Percentiles rank a stretch among this genome's conserved stretches.
These are phyloP conservation scores for Hypoxylon intermedium DNA, from an alignment of 495 filamentous ascomycete genomes.

Conservation along the genomic window DNA sequence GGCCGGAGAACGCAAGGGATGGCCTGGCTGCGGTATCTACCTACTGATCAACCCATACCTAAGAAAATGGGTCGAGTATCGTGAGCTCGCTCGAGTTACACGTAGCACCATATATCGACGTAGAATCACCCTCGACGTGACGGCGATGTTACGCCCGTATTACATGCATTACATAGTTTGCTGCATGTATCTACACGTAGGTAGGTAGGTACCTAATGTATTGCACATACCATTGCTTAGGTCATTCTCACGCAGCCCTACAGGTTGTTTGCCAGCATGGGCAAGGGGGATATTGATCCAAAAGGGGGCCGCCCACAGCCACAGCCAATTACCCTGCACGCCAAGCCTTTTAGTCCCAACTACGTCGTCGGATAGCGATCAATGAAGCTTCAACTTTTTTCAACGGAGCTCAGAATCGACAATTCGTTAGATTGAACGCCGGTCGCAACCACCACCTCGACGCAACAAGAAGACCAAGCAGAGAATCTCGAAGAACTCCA, in stretches of 20 bases:
- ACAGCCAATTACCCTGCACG: slow-evolving; percentile 1
- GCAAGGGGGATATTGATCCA: slow-evolving; percentile 6
- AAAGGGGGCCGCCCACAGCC: slow-evolving; percentile 18
- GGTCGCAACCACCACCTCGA: neutral
- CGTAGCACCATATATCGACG: too few relatives aligned
- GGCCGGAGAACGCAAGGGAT: too few relatives aligned
- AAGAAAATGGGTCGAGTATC: too few relatives aligned
- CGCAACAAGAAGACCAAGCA: neutral
- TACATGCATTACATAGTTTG: neutral
- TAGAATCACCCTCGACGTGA: too few relatives aligned
- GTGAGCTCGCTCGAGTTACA: too few relatives aligned
- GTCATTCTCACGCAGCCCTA: slow-evolving; percentile 18
- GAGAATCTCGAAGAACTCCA: too few relatives aligned
- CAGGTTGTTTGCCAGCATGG: neutral
- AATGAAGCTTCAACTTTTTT: slow-evolving; percentile 32
- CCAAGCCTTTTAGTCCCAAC: neutral
- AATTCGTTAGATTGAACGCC: neutral
- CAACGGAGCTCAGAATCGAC: neutral
- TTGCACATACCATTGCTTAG: too few relatives aligned
- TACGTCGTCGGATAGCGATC: slow-evolving; percentile 4
- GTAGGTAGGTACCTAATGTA: too few relatives aligned
- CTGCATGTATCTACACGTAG: too few relatives aligned
- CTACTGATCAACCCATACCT: too few relatives aligned
- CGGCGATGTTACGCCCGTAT: neutral
- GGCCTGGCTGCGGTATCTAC: too few relatives aligned